These are phyloP conservation scores for Elongisporangium prolatum DNA, from an alignment of 352 stramenopile species.

Conservation along the genomic window DNA sequence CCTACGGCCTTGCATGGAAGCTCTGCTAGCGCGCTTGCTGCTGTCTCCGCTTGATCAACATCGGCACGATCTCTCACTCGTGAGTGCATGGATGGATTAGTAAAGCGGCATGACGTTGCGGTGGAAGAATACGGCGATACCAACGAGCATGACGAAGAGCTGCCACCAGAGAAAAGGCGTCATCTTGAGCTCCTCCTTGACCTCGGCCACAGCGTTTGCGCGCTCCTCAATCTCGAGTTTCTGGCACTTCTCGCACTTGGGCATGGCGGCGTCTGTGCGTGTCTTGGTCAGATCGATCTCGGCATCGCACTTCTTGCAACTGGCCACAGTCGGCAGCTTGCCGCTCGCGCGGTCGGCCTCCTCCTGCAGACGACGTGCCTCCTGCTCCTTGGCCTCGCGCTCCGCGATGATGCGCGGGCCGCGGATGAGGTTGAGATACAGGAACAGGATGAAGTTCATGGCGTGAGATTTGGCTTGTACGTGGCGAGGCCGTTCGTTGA, in stretches of 20 bases:
- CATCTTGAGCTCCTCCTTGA: slow-evolving; percentile 44
- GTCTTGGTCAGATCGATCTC: slow-evolving; percentile 33
- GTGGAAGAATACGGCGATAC: slow-evolving; percentile 57
- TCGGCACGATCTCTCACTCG: neutral
- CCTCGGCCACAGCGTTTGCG: slow-evolving; percentile 16
- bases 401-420: slow-evolving; percentile 49
- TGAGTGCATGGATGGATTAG: slow-evolving; percentile 7
- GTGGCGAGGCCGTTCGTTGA: neutral
- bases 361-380: slow-evolving; percentile 35
- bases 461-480: neutral
- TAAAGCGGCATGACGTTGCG: slow-evolving; percentile 62
- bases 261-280: slow-evolving; percentile 15
- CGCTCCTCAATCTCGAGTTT: slow-evolving; percentile 22
- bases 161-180: slow-evolving; percentile 75
- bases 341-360: slow-evolving; percentile 47
- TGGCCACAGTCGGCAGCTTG: slow-evolving; percentile 36
- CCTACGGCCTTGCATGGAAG: neutral
- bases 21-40: neutral
- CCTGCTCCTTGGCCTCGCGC: slow-evolving; percentile 45
- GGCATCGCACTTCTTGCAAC: slow-evolving; percentile 76
- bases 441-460: slow-evolving; percentile 77
- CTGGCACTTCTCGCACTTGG: slow-evolving; percentile 42
- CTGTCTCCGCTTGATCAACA: neutral
- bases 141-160: slow-evolving; percentile 50
- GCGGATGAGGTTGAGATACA: slow-evolving; percentile 76